A percentile compares a stretch with the other conserved stretches of the same genome.
These are phyloP conservation scores for Cordyceps farinosa DNA, from an alignment of 2,329 filamentous ascomycete genomes.

Conservation along the genomic window DNA sequence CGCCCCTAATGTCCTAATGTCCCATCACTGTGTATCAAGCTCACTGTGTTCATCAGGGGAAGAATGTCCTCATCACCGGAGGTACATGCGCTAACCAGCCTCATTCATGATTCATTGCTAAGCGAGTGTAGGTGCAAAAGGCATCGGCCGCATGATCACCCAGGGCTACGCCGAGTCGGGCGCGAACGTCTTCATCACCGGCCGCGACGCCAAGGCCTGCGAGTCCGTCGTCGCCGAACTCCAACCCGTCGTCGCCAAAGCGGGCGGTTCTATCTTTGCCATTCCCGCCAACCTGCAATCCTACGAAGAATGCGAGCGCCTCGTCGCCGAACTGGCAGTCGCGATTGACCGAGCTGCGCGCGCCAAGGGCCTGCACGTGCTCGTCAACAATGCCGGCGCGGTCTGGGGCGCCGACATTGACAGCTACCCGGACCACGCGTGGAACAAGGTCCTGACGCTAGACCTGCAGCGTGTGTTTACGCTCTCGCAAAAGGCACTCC, in stretches of 20 bases:
- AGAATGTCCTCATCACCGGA: conserved; percentile 57
- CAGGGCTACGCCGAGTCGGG: conserved; percentile 63
- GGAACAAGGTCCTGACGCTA: conserved; percentile 58
- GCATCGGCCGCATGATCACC: conserved; percentile 66
- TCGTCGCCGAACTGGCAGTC: conserved; percentile 47
- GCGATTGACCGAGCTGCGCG: conserved; percentile 37
- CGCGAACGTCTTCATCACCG: conserved; percentile 63
- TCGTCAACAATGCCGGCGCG: conserved; percentile 64
- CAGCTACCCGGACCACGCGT: conserved; percentile 55
- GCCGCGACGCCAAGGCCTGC: conserved; percentile 58
- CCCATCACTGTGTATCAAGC: not conserved
- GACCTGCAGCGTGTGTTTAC: conserved; percentile 68
- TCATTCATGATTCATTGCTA: not conserved
- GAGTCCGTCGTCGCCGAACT: conserved; percentile 53
- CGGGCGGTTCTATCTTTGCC: conserved; percentile 48
- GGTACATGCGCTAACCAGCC: conserved; percentile 26
- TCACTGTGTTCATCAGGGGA: conserved; percentile 38
- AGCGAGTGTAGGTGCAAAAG: conserved; percentile 45
- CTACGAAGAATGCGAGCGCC: conserved; percentile 50
- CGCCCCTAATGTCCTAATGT: conserved; percentile 18
- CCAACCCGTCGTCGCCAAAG: conserved; percentile 40
- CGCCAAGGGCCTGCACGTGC: conserved; percentile 50
- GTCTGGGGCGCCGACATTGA: conserved; percentile 62
- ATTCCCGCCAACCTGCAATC: conserved; percentile 64
- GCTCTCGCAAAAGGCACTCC: conserved; percentile 58